A percentile compares a stretch with the other conserved stretches of the same genome.
Conservation (phyloP, 306 rosid species). For the Vigna unguiculata region DNA sequence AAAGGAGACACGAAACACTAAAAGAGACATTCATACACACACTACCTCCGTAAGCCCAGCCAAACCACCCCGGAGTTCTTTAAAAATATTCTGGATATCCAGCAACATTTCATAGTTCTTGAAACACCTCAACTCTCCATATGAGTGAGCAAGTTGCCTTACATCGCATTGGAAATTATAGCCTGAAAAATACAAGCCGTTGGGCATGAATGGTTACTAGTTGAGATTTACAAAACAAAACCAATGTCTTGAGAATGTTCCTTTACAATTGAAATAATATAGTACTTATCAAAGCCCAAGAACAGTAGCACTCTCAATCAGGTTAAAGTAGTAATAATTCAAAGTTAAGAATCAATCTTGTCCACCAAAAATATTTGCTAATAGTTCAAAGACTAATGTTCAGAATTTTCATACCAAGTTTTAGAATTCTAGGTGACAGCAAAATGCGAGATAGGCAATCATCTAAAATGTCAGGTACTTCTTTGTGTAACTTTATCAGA, state of each 20-base stretch:
- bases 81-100: slow-evolving; percentile 82
- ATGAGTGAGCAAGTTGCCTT: slow-evolving; percentile 84
- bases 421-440: slow-evolving; percentile 79
- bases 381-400: slow-evolving; percentile 35
- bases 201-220: slow-evolving; percentile 39
- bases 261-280: neutral
- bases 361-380: slow-evolving; percentile 15
- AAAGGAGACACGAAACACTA: slow-evolving; percentile 24
- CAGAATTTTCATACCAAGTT: slow-evolving; percentile 75
- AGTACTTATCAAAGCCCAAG: neutral
- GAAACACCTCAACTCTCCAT: slow-evolving; percentile 80
- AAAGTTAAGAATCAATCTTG: slow-evolving; percentile 19
- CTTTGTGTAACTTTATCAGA: slow-evolving; percentile 75
- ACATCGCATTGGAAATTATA: slow-evolving; percentile 90
- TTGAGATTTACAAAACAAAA: slow-evolving; percentile 31
- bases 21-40: slow-evolving; percentile 1
- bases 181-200: slow-evolving; percentile 64
- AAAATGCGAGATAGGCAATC: slow-evolving; percentile 71
- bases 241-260: slow-evolving; percentile 7
- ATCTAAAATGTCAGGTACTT: slow-evolving; percentile 69
- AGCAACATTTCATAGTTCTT: slow-evolving; percentile 79
- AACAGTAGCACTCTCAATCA: slow-evolving; percentile 26
- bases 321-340: slow-evolving; percentile 38
- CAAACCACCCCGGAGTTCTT: slow-evolving; percentile 84
- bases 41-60: slow-evolving; percentile 86